A percentile compares a stretch with the other conserved stretches of the same genome.
Conservation (phyloP, 352 stramenopile species). For the Globisporangium viniferum region DNA sequence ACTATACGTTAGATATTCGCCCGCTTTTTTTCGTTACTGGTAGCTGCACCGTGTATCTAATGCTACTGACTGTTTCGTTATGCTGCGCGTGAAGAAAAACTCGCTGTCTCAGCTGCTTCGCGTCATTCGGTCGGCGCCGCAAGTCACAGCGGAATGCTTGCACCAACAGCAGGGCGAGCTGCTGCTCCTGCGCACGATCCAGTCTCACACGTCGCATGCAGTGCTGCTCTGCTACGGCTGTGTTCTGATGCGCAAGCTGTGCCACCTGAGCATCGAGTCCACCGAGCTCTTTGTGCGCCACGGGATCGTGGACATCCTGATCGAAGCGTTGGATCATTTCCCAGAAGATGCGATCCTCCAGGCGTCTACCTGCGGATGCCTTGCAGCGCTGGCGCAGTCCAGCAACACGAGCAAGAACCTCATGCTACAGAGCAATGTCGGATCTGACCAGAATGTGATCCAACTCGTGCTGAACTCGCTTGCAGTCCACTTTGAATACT, state of each 20-base stretch:
- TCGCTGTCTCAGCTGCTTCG: constrained; percentile 54
- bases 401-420: constrained; percentile 58
- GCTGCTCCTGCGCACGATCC: constrained; percentile 55
- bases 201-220: constrained; percentile 48
- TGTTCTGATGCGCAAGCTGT: constrained; percentile 73
- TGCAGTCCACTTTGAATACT: constrained; percentile 58
- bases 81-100: constrained; percentile 51
- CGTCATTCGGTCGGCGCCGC: constrained; percentile 54
- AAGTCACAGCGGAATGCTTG: constrained; percentile 66
- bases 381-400: constrained; percentile 55
- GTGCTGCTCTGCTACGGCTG: constrained; percentile 77
- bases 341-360: constrained; percentile 69
- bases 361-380: constrained; percentile 57
- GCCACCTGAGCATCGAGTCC: constrained; percentile 61
- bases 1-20: not conserved
- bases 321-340: constrained; percentile 47
- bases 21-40: not conserved
- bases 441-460: constrained; percentile 32
- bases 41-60: not conserved
- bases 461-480: constrained; percentile 47
- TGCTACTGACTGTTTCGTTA: not conserved
- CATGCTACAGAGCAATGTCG: constrained; percentile 36
- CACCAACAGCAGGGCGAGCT: constrained; percentile 56
- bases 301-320: constrained; percentile 46
- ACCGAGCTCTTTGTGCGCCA: constrained; percentile 63